Conservation (phyloP, 352 stramenopile species). For the Saprolegnia parasitica region DNA sequence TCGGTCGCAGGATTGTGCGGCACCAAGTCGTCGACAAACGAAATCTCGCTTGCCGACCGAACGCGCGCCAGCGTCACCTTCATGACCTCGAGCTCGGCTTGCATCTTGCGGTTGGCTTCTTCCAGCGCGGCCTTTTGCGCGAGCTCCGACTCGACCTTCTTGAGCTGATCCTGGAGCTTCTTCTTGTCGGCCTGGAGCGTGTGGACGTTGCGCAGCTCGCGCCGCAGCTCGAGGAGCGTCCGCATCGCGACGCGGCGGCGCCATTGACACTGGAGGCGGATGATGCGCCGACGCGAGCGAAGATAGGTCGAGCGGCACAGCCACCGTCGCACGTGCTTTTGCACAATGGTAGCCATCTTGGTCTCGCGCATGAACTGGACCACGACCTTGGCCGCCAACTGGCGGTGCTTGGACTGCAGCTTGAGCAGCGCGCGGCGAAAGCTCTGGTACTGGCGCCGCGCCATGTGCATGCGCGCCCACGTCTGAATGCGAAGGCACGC, state of each 20-base stretch:
- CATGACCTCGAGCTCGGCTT: conserved; percentile 60
- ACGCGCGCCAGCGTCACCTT: conserved; percentile 53
- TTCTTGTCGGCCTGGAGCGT: conserved; percentile 72
- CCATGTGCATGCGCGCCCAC: conserved; percentile 40
- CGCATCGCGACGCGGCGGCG: conserved; percentile 39
- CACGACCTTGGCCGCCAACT: conserved; percentile 37
- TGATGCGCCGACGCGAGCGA: conserved; percentile 36
- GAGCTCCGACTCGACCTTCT: conserved; percentile 37
- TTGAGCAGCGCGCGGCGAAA: conserved; percentile 38
- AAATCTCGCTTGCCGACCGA: conserved; percentile 17
- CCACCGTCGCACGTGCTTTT: conserved; percentile 38
- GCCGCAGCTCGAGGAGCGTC: conserved; percentile 41
- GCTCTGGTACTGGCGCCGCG: conserved; percentile 36
- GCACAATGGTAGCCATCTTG: conserved; percentile 42
- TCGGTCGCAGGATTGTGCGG: conserved; percentile 21
- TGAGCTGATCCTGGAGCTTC: conserved; percentile 53
- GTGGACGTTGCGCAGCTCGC: conserved; percentile 65
- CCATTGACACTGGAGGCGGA: conserved; percentile 49
- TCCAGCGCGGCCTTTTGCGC: conserved; percentile 33
- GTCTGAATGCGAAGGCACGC: conserved; percentile 4
- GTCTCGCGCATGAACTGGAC: conserved; percentile 45
- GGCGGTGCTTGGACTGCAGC: conserved; percentile 37
- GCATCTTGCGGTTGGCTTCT: conserved; percentile 64
- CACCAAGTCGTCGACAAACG: conserved; percentile 29
- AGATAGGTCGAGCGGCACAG: conserved; percentile 27